Base-by-base conservation (phyloP, 148 eudicot species). In the Beta vulgaris region DNA sequence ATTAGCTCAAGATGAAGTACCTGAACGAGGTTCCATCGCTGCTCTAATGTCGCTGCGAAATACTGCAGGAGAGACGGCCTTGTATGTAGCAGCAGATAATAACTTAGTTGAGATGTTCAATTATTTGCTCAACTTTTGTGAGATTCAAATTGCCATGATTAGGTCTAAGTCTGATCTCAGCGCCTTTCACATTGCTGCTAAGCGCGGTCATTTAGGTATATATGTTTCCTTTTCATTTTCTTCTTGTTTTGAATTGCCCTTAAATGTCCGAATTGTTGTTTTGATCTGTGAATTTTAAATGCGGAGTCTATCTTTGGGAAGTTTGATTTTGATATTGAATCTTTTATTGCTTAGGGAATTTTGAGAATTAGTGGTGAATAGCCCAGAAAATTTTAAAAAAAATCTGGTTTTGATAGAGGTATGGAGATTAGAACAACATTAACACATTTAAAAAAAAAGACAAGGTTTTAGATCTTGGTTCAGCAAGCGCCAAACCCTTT, bases 201-300 rank as follows among this genome's bases (percentile, higher is more conserved):
- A 86, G 64, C 81, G 78, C 44, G 97, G 97, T 12, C 87, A 92
- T 83, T 57, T 87, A 58, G 97, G 97, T 92, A 88, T n/a, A n/a
- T n/a, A n/a, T 53, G 1, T 29, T 65, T 78, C 19, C 18, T 35
- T 18, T 15, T 28, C 6, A 59, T 3, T 42, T 34, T 42, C 3
- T 54, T 1, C 29, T 26, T 39, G 34, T 21, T 1, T 16, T 23
- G 21, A 21, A 0, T 23, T 43, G n/a, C 6, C 1, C 15, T 26
- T 71, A 6, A 11, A 4, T n/a, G 4, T 51, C 10, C 9, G 12
- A 7, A 7, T 19, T 68, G 18, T 14, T 26, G 34, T 23, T 25
- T 12, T n/a, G 21, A 2, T 37, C 1, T n/a, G n/a, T n/a, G n/a
- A n/a, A n/a, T n/a, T n/a, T n/a, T n/a, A n/a, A n/a, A n/a, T n/a